Evolutionary conservation across 768 basidiomycete species (phyloP).

Genomic region (Phaeolepiota aurea): DNA sequence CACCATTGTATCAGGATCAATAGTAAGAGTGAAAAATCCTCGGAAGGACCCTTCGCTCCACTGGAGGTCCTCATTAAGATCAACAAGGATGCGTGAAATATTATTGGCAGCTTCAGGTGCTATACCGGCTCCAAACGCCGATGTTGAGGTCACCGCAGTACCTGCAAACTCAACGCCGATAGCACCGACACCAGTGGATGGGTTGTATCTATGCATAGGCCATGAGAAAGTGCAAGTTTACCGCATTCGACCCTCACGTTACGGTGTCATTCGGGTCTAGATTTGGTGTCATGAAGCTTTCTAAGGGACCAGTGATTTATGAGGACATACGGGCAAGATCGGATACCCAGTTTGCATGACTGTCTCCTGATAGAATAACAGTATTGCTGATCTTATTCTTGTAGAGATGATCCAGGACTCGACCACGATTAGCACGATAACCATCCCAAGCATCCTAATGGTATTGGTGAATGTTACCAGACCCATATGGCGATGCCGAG

Average conservation of each 20-base stretch:
- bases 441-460: constrained; percentile 50
- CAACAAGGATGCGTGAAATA: constrained; percentile 27
- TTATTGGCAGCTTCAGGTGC: constrained; percentile 27
- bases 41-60: constrained; percentile 55
- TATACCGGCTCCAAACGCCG: constrained; percentile 35
- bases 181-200: constrained; percentile 37
- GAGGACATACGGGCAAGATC: constrained; percentile 40
- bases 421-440: constrained; percentile 45
- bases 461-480: not conserved
- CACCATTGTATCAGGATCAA: constrained; percentile 34
- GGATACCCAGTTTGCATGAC: constrained; percentile 55
- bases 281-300: not conserved
- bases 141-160: constrained; percentile 46
- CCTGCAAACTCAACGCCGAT: constrained; percentile 57
- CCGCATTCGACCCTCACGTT: constrained; percentile 26
- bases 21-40: constrained; percentile 49
- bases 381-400: constrained; percentile 43
- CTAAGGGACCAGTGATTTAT: not conserved
- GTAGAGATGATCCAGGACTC: constrained; percentile 44
- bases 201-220: constrained; percentile 33
- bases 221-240: too few relatives aligned
- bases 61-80: constrained; percentile 40
- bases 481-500: constrained; percentile 3
- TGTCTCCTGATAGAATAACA: constrained; percentile 52
- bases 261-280: constrained; percentile 42